A percentile compares a stretch with the other conserved stretches of the same genome.
Conservation (phyloP, 495 filamentous ascomycete genomes). For the Sphaerosporella brunnea region DNA sequence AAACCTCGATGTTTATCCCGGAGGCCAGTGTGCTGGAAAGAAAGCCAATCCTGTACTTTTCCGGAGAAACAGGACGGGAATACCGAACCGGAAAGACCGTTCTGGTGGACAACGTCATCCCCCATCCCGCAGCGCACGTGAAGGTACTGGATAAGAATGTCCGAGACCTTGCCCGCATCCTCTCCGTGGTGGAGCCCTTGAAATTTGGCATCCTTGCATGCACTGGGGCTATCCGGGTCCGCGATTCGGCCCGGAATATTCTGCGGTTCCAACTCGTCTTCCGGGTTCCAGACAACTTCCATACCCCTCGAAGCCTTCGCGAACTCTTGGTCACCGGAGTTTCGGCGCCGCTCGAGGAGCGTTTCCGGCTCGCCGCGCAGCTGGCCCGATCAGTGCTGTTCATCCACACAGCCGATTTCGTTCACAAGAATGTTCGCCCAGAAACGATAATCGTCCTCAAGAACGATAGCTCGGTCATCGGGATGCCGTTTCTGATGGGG, state of each 20-base stretch:
- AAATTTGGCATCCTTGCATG: conserved; percentile 36
- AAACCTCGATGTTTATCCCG: conserved; percentile 11
- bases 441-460: conserved; percentile 35
- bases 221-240: conserved; percentile 27
- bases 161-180: conserved; percentile 30
- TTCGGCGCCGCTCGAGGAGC: conserved; percentile 16
- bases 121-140: conserved; percentile 8
- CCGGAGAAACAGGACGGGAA: conserved; percentile 11
- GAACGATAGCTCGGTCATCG: not conserved
- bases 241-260: not conserved
- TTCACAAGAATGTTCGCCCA: conserved; percentile 42
- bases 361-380: conserved; percentile 30
- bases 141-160: conserved; percentile 9
- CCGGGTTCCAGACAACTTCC: conserved; percentile 9
- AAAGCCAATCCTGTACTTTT: conserved; percentile 12
- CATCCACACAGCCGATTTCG: conserved; percentile 35
- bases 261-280: conserved; percentile 16
- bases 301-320: conserved; percentile 14
- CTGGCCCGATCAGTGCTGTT: conserved; percentile 33
- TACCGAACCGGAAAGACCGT: conserved; percentile 5
- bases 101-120: conserved; percentile 20
- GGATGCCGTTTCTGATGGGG: conserved; percentile 17
- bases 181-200: conserved; percentile 27
- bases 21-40: conserved; percentile 4
- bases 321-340: conserved; percentile 15